Conservation (phyloP, 2,329 filamentous ascomycete species). For the Sporothrix luriei region DNA sequence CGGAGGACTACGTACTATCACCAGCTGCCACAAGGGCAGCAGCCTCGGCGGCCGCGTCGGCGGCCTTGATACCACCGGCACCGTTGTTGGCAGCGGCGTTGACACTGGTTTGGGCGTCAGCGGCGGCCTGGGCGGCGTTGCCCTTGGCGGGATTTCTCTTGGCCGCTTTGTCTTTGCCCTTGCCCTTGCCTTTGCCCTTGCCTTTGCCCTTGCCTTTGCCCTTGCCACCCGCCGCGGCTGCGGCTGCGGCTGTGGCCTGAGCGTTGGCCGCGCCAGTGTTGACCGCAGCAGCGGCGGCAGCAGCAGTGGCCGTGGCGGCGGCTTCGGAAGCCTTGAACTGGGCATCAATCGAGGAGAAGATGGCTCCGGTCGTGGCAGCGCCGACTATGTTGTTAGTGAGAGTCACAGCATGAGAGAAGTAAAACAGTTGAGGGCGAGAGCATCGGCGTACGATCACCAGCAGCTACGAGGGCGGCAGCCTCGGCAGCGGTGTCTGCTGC, state of each 20-base stretch:
- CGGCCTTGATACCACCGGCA: constrained; percentile 25
- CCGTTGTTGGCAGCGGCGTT: constrained; percentile 33
- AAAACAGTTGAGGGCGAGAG: no score
- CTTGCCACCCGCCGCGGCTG: background rate
- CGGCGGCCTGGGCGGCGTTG: constrained; percentile 8
- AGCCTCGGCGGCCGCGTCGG: constrained; percentile 28
- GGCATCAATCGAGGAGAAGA: constrained; percentile 33
- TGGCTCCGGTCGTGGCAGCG: constrained; percentile 32
- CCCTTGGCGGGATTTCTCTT: background rate
- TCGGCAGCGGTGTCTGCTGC: constrained; percentile 29
- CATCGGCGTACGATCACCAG: constrained; percentile 30
- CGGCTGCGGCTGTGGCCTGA: constrained; percentile 9
- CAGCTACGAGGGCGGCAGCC: constrained; percentile 26
- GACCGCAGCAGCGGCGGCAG: background rate
- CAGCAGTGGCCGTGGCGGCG: constrained; percentile 22
- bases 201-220: constrained; percentile 11
- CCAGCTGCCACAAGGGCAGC: constrained; percentile 31
- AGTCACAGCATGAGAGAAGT: no score
- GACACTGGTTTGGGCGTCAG: constrained; percentile 27
- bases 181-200: background rate
- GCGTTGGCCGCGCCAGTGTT: constrained; percentile 4
- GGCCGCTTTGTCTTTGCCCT: constrained; percentile 24
- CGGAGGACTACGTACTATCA: constrained; percentile 13
- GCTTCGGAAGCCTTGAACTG: constrained; percentile 32
- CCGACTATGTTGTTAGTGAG: constrained; percentile 21